Evolutionary conservation across 2,329 filamentous ascomycete genomes (phyloP).

Genomic region (Trichoderma koningii): DNA sequence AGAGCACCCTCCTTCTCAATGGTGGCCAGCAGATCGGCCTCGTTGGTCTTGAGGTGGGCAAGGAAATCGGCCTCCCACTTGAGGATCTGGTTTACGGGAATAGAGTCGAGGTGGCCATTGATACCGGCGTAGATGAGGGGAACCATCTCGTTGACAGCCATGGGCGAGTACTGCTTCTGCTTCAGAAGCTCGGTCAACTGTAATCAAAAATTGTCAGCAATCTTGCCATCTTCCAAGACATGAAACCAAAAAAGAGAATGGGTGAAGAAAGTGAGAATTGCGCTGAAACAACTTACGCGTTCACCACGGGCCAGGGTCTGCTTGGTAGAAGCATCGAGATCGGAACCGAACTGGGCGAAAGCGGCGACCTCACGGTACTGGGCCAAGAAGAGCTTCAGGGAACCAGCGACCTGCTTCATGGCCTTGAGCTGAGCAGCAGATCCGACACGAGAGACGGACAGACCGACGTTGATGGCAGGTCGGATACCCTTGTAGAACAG

Average conservation of each 20-base stretch:
- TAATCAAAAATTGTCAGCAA: conserved; percentile 31
- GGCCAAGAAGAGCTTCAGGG: conserved; percentile 99
- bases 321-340: conserved; percentile 98
- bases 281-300: conserved; percentile 64
- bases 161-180: conserved; percentile 99
- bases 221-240: not conserved
- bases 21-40: conserved; percentile 76
- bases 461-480: conserved; percentile 99
- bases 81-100: conserved; percentile 90
- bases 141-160: conserved; percentile 99
- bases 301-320: conserved; percentile 98
- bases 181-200: conserved; percentile 94
- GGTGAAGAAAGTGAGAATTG: too few species aligned
- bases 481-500: conserved; percentile 99
- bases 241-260: conserved; percentile 3
- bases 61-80: conserved; percentile 95
- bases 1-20: conserved; percentile 96
- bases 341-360: conserved; percentile 99
- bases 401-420: conserved; percentile 99
- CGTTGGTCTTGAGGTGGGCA: conserved; percentile 86
- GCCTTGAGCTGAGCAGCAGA: conserved; percentile 99
- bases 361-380: conserved; percentile 99
- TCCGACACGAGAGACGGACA: conserved; percentile 99
- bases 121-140: conserved; percentile 99
- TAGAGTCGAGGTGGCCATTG: conserved; percentile 87